Conservation (phyloP, 352 stramenopile genomes). For the Globisporangium emineosum region DNA sequence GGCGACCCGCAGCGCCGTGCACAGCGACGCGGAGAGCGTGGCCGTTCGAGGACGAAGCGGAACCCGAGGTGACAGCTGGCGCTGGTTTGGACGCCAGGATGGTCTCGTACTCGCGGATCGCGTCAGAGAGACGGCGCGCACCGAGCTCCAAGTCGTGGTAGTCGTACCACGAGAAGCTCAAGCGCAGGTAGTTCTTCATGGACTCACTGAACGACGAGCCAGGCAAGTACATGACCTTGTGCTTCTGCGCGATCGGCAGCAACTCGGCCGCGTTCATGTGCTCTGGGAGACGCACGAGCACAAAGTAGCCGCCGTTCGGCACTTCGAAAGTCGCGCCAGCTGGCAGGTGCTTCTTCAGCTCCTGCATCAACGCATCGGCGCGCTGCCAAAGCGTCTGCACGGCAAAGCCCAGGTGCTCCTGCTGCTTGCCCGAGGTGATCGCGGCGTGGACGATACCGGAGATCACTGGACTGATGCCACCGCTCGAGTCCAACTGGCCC, state of each 20-base stretch:
- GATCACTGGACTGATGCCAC: slow-evolving; percentile 92
- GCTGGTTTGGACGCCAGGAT: slow-evolving; percentile 37
- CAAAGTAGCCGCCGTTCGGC: slow-evolving; percentile 86
- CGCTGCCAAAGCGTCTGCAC: slow-evolving; percentile 72
- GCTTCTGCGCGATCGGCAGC: slow-evolving; percentile 73
- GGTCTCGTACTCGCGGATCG: slow-evolving; percentile 61
- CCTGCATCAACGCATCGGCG: slow-evolving; percentile 72
- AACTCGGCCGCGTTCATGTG: slow-evolving; percentile 75
- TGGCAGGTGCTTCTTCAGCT: slow-evolving; percentile 62
- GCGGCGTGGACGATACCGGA: slow-evolving; percentile 83
- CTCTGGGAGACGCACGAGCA: slow-evolving; percentile 78
- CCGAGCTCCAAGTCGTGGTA: slow-evolving; percentile 74
- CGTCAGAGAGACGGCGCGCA: slow-evolving; percentile 61
- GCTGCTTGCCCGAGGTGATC: slow-evolving; percentile 65
- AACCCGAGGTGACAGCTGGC: slow-evolving; percentile 12
- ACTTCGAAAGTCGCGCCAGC: slow-evolving; percentile 68
- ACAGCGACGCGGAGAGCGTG: slow-evolving; percentile 60
- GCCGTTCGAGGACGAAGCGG: slow-evolving; percentile 12
- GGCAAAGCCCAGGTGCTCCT: slow-evolving; percentile 74
- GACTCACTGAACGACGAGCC: slow-evolving; percentile 78
- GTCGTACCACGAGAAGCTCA: slow-evolving; percentile 89
- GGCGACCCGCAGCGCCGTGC: slow-evolving; percentile 62
- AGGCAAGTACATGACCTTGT: slow-evolving; percentile 87
- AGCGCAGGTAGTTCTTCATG: slow-evolving; percentile 87
- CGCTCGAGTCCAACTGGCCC: slow-evolving; percentile 90